Evolutionary conservation across 352 stramenopile genomes (phyloP).

Genomic region (Halophytophthora batemanensis): DNA sequence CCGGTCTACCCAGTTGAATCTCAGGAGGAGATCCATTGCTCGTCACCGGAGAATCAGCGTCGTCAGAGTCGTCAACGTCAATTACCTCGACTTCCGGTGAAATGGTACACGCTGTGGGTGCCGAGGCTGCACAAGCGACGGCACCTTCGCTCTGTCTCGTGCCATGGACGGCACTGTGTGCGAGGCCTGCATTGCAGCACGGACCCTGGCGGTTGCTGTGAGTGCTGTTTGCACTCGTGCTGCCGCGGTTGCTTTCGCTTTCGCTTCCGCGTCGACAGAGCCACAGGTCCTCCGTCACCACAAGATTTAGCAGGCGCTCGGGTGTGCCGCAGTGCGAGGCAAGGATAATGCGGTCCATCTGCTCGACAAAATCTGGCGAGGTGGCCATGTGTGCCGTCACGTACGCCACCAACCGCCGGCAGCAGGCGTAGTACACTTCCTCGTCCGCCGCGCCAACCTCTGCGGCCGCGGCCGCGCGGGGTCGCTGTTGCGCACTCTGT

Average conservation of each 20-base stretch:
- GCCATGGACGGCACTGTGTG: background rate
- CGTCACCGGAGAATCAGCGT: background rate
- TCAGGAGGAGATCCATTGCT: background rate
- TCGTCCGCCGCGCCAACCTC: constrained; percentile 21
- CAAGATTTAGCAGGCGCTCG: constrained; percentile 31
- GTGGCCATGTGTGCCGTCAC: constrained; percentile 53
- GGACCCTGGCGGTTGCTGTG: background rate
- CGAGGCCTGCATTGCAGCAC: background rate
- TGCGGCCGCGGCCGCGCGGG: background rate
- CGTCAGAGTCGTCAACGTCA: background rate
- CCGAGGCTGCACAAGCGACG: too few species aligned
- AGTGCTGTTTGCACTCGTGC: background rate
- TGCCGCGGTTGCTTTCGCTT: constrained; percentile 2
- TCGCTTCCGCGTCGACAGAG: constrained; percentile 8
- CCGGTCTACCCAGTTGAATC: background rate
- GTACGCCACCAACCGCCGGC: constrained; percentile 44
- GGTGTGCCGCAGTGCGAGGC: constrained; percentile 48
- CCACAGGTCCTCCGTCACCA: constrained; percentile 52
- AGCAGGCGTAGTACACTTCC: constrained; percentile 48
- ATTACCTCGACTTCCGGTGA: background rate
- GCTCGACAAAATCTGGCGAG: constrained; percentile 41
- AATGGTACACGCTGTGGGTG: too few species aligned
- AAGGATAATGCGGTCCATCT: constrained; percentile 67
- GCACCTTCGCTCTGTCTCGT: background rate
- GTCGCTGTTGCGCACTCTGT: background rate